phyloP scores from a whole-genome alignment of 129 eudicot genomes.

The Flaveria robusta region DNA sequence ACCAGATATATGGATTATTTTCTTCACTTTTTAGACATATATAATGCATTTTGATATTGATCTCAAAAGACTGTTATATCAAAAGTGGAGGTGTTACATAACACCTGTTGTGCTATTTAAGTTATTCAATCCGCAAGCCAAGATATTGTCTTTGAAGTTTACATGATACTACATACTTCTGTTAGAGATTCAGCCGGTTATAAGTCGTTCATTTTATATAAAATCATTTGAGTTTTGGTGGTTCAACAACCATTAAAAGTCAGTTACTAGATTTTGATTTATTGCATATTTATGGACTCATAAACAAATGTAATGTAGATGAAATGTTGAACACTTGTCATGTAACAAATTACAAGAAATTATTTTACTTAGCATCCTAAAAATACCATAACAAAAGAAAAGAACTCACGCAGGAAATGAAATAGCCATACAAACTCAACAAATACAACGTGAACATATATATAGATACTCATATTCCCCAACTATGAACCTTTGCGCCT shows the following conservation, averaged over 20 bases:
- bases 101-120: too few relatives aligned
- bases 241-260: neutral
- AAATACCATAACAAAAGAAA: neutral
- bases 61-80: too few relatives aligned
- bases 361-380: neutral
- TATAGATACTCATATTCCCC: constrained; percentile 11
- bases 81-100: too few relatives aligned
- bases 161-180: constrained; percentile 5
- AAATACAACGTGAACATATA: neutral
- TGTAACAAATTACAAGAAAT: neutral
- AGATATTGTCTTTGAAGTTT: neutral
- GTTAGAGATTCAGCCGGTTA: neutral
- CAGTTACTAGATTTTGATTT: too few relatives aligned
- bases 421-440: constrained; percentile 6
- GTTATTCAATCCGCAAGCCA: too few relatives aligned
- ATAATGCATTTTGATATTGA: neutral
- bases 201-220: neutral
- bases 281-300: too few relatives aligned
- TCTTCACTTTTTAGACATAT: neutral
- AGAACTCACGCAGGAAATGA: neutral
- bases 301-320: neutral
- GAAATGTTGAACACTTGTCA: neutral
- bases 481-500: constrained; percentile 15
- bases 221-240: neutral
- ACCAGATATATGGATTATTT: too few relatives aligned